Base-by-base conservation (phyloP, 78 protist genomes). In the Guillardia theta region DNA sequence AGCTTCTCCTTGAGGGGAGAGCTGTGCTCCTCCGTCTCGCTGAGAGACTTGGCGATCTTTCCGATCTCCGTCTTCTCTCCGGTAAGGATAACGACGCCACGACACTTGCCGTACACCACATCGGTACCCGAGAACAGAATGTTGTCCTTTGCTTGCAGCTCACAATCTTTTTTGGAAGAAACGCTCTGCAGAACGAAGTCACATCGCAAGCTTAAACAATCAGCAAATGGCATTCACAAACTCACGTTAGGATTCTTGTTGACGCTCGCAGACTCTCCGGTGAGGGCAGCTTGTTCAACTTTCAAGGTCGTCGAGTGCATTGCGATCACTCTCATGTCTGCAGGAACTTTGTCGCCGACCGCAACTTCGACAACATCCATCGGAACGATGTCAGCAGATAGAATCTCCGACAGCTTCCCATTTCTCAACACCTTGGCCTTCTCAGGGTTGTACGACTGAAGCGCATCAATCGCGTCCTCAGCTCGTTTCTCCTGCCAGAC, bases 1-100 rank as follows among this genome's bases (percentile, higher is more conserved):
- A 98, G 94, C 77, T 95, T 64, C 83, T 53, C 95, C 88, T 95
- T 93, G 5, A 98, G 96, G 6, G 99, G 98, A 2, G 99, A 95
- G 94, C 93, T 88, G 48, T 77, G 58, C 9, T 83, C 93, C 12
- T 96, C 96, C 3, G 64, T 33, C 46, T 95, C 43, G 33, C 36
- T 18, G 27, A 96, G 44, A 0, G 15, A 0, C 88, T 8, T n/a
- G n/a, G 92, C 37, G 80, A 97, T 95, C 80, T 93, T 78, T 27
- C 98, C 98, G 76, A 97, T 48, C 54, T 95, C 97, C 10, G 98
- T 96, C 18, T 4, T 0, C 64, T 27, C 37, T 22, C 98, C 98
- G 4, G 97, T 97, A 18, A 33, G 5, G 58, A 88, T 36, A 6
- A 97, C 98, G 8, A 97, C 50, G 18, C 97, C 97, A 0, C 5